Percentiles rank a stretch among this genome's conserved stretches.
Conservation (phyloP, 2,329 filamentous ascomycete genomes). For the Alternaria sp. region DNA sequence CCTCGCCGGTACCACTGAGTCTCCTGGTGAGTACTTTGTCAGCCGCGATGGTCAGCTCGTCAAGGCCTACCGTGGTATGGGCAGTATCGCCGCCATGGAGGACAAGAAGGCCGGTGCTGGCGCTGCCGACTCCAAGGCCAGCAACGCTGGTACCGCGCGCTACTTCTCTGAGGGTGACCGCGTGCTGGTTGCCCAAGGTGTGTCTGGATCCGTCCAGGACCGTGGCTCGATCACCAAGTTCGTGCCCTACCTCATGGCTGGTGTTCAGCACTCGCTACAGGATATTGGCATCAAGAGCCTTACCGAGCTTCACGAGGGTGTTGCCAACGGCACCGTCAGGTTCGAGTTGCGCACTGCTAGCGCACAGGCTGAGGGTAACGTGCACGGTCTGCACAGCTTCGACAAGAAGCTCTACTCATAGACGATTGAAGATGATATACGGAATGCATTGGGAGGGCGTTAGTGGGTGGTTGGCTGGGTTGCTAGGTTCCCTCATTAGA, state of each 20-base stretch:
- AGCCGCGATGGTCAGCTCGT: conserved; percentile 96
- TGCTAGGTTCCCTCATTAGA: conserved; percentile 22
- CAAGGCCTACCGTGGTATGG: conserved; percentile 99
- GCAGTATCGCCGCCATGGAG: conserved; percentile 98
- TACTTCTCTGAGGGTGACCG: conserved; percentile 98
- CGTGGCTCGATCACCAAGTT: conserved; percentile 91
- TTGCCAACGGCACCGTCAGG: conserved; percentile 76
- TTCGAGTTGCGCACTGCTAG: conserved; percentile 95
- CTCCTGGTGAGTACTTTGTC: conserved; percentile 94
- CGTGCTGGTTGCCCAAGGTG: conserved; percentile 94
- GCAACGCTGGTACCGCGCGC: conserved; percentile 92
- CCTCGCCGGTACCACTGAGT: conserved; percentile 95
- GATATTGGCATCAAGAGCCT: conserved; percentile 89
- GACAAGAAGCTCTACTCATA: conserved; percentile 99
- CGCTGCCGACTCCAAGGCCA: conserved; percentile 70
- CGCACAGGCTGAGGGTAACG: conserved; percentile 94
- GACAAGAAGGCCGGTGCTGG: conserved; percentile 91
- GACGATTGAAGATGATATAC: conserved; percentile 6
- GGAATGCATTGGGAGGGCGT: conserved; percentile 42
- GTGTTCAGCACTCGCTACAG: conserved; percentile 96
- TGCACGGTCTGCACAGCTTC: conserved; percentile 95
- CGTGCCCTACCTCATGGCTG: conserved; percentile 91
- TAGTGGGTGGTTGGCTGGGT: conserved; percentile 14
- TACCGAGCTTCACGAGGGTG: conserved; percentile 75
- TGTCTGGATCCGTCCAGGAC: conserved; percentile 84